Conservation (phyloP, 176 grass and related monocot species). For the Cenchrus purpureus region DNA sequence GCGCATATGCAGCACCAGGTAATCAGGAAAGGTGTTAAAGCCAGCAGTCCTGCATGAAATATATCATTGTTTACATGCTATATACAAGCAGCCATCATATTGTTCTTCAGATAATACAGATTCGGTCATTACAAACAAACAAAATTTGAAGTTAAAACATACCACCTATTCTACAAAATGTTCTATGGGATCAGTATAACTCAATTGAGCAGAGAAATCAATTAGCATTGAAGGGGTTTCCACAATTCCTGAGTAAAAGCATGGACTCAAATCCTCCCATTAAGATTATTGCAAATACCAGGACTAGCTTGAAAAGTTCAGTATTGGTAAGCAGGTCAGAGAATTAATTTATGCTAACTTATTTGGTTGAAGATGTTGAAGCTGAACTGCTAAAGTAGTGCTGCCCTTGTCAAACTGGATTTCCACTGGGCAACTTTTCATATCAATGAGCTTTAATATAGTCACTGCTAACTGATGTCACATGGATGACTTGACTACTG, state of each 20-base stretch:
- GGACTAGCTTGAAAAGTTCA: not conserved
- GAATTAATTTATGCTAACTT: not conserved
- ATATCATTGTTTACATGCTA: not conserved
- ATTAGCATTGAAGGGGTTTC: not conserved
- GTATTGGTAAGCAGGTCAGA: not conserved
- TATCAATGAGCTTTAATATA: not conserved
- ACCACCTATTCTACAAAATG: not conserved
- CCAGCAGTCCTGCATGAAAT: conserved; percentile 66
- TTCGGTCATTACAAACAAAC: not conserved
- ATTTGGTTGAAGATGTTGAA: not conserved
- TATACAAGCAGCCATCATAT: not conserved
- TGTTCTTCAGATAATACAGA: not conserved
- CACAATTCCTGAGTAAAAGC: not conserved
- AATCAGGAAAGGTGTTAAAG: conserved; percentile 92
- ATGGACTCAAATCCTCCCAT: not conserved
- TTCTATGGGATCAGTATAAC: not conserved
- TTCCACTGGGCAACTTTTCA: not conserved
- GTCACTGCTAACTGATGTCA: too few species aligned
- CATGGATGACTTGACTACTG: not conserved
- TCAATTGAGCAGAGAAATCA: conserved; percentile 16
- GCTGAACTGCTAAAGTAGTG: conserved; percentile 5
- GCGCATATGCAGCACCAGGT: conserved; percentile 93
- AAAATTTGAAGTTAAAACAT: not conserved
- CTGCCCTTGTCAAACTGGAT: not conserved
- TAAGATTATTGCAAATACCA: not conserved